Percentiles rank a stretch among this genome's conserved stretches.
Evolutionary conservation across 139 green algal species (phyloP).

Genomic region (Closterium sp.): DNA sequence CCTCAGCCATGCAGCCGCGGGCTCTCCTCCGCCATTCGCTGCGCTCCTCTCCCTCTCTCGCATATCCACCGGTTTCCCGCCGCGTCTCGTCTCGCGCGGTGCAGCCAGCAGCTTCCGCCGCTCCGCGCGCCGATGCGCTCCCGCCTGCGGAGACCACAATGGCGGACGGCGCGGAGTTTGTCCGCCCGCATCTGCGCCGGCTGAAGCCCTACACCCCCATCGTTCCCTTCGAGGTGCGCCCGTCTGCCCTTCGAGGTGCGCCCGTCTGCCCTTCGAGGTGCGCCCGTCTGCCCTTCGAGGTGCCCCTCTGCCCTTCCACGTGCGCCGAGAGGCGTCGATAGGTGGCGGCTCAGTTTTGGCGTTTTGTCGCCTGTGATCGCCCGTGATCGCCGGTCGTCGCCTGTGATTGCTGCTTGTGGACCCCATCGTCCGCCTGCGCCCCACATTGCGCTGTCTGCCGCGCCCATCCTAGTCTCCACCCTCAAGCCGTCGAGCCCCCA

Average conservation of each 20-base stretch:
- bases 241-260: conserved; percentile 7
- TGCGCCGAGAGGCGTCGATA: neutral
- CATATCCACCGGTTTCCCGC: neutral
- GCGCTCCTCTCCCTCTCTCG: neutral
- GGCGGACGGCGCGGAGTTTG: conserved; percentile 57
- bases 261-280: neutral
- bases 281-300: neutral
- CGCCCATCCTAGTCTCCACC: neutral
- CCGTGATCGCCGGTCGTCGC: neutral
- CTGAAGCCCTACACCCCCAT: conserved; percentile 96
- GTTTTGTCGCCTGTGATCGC: neutral
- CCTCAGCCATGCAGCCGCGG: neutral
- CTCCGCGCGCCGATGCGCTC: neutral
- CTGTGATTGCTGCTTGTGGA: neutral
- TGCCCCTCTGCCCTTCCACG: neutral
- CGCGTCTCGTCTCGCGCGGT: neutral
- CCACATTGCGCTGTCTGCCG: neutral
- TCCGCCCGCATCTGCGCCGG: conserved; percentile 86
- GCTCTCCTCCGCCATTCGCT: neutral
- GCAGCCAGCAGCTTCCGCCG: neutral
- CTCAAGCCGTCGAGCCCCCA: no score
- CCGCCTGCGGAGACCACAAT: neutral
- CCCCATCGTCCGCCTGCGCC: neutral
- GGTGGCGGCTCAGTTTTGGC: neutral
- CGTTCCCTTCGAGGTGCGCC: conserved; percentile 86